A percentile compares a stretch with the other conserved stretches of the same genome.
phyloP scores from a whole-genome alignment of 805 yeast species.

The Saturnispora bothae region DNA sequence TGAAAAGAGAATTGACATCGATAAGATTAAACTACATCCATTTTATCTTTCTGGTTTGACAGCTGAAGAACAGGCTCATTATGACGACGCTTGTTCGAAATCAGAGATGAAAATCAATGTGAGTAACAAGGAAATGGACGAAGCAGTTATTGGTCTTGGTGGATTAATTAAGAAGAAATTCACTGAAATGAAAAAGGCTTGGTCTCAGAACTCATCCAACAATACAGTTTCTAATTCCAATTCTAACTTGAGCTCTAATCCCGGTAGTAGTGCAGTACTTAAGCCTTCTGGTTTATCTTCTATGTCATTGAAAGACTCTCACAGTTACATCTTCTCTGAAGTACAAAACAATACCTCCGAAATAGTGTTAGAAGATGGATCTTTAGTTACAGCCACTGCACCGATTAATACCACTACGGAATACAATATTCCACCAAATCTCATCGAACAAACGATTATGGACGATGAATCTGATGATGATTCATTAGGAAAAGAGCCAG shows the following conservation, averaged over 20 bases:
- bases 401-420: background rate
- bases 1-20: conserved; percentile 51
- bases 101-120: conserved; percentile 40
- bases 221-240: background rate
- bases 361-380: background rate
- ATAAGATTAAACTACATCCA: conserved; percentile 67
- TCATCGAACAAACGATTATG: background rate
- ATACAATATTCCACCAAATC: background rate
- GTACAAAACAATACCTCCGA: conserved; percentile 6
- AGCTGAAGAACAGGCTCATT: conserved; percentile 20
- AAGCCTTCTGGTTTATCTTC: conserved; percentile 7
- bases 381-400: background rate
- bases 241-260: background rate
- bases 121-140: conserved; percentile 55
- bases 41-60: conserved; percentile 34
- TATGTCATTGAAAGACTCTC: conserved; percentile 10
- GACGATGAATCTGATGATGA: background rate
- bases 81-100: conserved; percentile 21
- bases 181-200: conserved; percentile 20
- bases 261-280: background rate
- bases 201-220: background rate
- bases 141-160: conserved; percentile 79
- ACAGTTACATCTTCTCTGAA: conserved; percentile 14
- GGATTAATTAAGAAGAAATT: conserved; percentile 46
- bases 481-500: background rate